These are phyloP conservation scores for Aureobasidium sp. DNA, from an alignment of 2,329 filamentous ascomycete genomes.

Conservation along the genomic window DNA sequence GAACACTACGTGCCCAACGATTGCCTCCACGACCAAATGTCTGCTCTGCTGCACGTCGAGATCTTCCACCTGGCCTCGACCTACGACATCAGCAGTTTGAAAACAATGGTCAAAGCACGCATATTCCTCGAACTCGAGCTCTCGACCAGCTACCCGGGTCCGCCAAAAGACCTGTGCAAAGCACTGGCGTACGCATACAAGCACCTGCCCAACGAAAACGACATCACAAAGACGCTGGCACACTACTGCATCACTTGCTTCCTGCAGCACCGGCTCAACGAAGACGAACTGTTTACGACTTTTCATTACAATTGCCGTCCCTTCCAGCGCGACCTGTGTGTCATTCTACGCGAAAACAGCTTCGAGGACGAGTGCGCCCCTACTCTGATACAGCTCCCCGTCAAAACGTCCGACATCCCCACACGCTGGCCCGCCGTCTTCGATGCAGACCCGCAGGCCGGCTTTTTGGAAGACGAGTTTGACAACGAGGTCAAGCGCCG, in stretches of 20 bases:
- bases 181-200: conserved; percentile 29
- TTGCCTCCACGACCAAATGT: conserved; percentile 20
- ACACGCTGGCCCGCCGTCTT: not conserved
- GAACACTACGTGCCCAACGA: conserved; percentile 27
- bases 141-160: conserved; percentile 29
- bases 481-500: not conserved
- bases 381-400: conserved; percentile 25
- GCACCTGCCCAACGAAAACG: conserved; percentile 20
- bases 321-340: conserved; percentile 34
- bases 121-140: conserved; percentile 32
- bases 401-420: conserved; percentile 15
- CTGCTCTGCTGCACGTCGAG: conserved; percentile 33
- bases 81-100: conserved; percentile 33
- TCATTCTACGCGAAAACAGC: conserved; percentile 28
- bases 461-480: not conserved
- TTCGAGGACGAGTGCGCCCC: conserved; percentile 31
- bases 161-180: conserved; percentile 32
- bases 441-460: not conserved
- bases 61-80: conserved; percentile 33
- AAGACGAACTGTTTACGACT: conserved; percentile 29
- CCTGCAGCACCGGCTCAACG: conserved; percentile 26
- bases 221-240: conserved; percentile 31
- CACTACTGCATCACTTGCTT: conserved; percentile 36
- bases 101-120: conserved; percentile 30
- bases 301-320: conserved; percentile 28